Evolutionary conservation across 2,329 filamentous ascomycete species (phyloP).

Genomic region (Ophiostoma ulmi): DNA sequence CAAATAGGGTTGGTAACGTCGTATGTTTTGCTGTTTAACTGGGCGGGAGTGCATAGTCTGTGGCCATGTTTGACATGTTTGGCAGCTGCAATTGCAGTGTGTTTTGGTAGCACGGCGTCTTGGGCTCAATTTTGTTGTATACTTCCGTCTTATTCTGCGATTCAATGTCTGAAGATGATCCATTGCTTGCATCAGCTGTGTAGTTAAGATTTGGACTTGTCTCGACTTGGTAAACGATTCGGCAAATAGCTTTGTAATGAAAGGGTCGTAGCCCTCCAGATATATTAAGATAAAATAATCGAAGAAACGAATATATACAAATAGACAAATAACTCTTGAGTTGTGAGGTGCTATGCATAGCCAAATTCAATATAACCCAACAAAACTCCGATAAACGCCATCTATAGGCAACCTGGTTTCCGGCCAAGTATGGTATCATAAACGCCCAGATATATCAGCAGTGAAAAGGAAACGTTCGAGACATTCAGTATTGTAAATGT

Average conservation of each 20-base stretch:
- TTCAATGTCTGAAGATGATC: neutral
- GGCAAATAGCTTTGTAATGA: neutral
- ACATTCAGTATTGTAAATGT: neutral
- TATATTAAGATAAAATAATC: neutral
- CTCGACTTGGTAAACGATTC: neutral
- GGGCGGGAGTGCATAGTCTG: neutral
- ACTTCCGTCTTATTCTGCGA: neutral
- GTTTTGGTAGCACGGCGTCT: slow-evolving; percentile 17
- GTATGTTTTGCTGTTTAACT: neutral
- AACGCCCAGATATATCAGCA: neutral
- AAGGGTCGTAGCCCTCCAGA: neutral
- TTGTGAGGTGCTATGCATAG: slow-evolving; percentile 18
- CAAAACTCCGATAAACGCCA: slow-evolving; percentile 5
- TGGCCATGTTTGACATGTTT: neutral
- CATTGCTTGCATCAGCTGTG: neutral
- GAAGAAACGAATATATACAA: neutral
- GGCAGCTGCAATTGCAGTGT: neutral
- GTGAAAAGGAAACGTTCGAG: neutral
- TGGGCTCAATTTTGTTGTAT: neutral
- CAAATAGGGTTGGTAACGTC: slow-evolving; percentile 1
- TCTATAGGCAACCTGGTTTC: slow-evolving; percentile 10
- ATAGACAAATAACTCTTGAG: neutral
- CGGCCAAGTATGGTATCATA: slow-evolving; percentile 18
- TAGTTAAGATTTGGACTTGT: neutral
- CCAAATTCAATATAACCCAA: slow-evolving; percentile 10